phyloP scores from a whole-genome alignment of 192 early-diverging fungal genomes.

The Linnemannia exigua region DNA sequence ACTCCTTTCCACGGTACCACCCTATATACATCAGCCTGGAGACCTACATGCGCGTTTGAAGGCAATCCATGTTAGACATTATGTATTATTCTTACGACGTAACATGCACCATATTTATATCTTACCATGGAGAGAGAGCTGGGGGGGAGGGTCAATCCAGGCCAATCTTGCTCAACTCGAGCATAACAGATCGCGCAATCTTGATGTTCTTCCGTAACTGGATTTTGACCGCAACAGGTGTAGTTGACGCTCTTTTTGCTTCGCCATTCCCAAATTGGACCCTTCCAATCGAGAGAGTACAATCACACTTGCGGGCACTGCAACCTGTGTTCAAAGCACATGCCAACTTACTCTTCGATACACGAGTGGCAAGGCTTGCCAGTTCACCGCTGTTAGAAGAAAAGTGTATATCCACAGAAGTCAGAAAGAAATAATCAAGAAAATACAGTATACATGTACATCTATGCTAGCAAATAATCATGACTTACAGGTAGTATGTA shows the following conservation, averaged over 20 bases:
- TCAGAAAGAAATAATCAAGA: not conserved
- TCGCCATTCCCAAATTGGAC: constrained; percentile 8
- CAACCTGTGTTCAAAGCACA: constrained; percentile 23
- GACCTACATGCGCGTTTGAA: constrained; percentile 6
- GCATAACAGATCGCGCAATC: constrained; percentile 16
- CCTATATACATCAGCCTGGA: constrained; percentile 6
- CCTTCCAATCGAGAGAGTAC: constrained; percentile 10
- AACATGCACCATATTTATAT: not conserved
- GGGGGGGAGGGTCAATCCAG: constrained; percentile 14
- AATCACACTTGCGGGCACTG: constrained; percentile 16
- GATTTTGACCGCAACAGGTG: constrained; percentile 4
- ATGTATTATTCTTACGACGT: not conserved
- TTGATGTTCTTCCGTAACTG: constrained; percentile 9
- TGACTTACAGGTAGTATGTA: constrained; percentile 14
- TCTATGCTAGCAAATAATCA: not conserved
- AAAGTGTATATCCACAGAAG: not conserved
- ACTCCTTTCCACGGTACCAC: constrained; percentile 16
- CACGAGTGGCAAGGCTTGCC: constrained; percentile 13
- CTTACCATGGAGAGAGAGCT: constrained; percentile 14
- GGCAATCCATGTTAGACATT: not conserved
- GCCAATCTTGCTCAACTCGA: constrained; percentile 14
- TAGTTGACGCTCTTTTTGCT: constrained; percentile 11
- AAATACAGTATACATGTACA: not conserved
- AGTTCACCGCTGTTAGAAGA: constrained; percentile 9
- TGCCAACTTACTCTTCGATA: constrained; percentile 12